Evolutionary conservation across 371 early-diverging fungal genomes (phyloP).

Genomic region (Mortierella sp.): DNA sequence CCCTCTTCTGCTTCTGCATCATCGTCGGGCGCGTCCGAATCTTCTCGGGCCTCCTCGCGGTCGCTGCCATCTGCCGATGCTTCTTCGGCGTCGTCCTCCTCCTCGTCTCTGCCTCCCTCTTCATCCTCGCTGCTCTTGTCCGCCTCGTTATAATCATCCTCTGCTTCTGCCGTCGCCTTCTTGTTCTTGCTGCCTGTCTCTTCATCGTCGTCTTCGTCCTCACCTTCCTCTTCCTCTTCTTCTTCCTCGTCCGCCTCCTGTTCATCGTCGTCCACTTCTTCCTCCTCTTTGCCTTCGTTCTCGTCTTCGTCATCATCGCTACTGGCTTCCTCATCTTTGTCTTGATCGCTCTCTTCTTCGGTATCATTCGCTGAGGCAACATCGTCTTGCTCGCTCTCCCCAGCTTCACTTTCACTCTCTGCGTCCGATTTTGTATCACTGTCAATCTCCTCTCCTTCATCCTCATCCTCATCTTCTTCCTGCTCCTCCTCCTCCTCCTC

Average conservation of each 20-base stretch:
- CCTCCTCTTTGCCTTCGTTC: not conserved
- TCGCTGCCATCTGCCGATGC: not conserved
- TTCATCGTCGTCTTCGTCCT: too few relatives aligned
- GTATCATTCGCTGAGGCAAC: not conserved
- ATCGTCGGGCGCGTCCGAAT: not conserved
- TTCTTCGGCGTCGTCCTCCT: not conserved
- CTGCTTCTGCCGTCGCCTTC: too few relatives aligned
- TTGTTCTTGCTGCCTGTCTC: too few relatives aligned
- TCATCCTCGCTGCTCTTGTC: too few relatives aligned
- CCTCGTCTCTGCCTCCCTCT: not conserved
- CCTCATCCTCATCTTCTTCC: slow-evolving; percentile 5
- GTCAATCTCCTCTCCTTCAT: slow-evolving; percentile 4
- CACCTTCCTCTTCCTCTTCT: not conserved
- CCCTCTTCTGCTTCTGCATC: slow-evolving; percentile 3
- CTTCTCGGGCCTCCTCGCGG: not conserved
- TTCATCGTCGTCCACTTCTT: not conserved
- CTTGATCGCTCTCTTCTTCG: not conserved
- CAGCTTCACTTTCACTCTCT: not conserved
- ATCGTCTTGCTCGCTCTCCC: not conserved
- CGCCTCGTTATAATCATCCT: too few relatives aligned
- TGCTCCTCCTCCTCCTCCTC: slow-evolving; percentile 8
- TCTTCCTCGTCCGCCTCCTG: not conserved
- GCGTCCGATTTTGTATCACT: not conserved
- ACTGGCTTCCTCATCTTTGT: not conserved
- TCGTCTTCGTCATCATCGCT: slow-evolving; percentile 7